phyloP scores from a whole-genome alignment of 202 grass and related monocot genomes.

The Alloteropsis angusta region DNA sequence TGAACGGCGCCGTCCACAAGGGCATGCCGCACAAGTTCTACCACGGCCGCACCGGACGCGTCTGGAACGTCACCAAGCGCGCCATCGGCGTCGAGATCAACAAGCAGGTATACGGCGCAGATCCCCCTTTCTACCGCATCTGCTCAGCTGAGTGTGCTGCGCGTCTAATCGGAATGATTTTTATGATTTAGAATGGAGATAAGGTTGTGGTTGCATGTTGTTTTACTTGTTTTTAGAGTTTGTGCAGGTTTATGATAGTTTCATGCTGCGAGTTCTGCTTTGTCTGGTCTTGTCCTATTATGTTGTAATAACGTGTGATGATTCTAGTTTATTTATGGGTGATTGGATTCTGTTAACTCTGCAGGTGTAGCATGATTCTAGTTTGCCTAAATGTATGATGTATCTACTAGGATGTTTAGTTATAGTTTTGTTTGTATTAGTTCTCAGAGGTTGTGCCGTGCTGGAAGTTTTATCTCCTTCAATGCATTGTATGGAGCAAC shows the following conservation, averaged over 20 bases:
- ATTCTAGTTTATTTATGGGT: neutral
- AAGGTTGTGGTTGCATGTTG: neutral
- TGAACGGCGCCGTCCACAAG: slow-evolving; percentile 88
- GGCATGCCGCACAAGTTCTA: slow-evolving; percentile 95
- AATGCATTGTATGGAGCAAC: neutral
- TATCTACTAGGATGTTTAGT: neutral
- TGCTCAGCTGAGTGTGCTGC: neutral
- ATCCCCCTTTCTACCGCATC: neutral
- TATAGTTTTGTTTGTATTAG: neutral
- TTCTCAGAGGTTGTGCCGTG: no score
- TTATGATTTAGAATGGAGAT: neutral
- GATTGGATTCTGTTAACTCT: neutral
- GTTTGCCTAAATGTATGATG: neutral
- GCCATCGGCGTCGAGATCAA: slow-evolving; percentile 91
- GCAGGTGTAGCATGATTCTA: neutral
- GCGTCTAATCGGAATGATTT: neutral
- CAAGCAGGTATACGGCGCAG: slow-evolving; percentile 51
- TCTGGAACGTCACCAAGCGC: slow-evolving; percentile 95
- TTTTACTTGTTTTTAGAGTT: neutral
- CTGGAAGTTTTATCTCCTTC: neutral
- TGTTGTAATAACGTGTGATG: neutral
- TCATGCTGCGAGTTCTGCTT: neutral
- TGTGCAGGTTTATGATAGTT: neutral
- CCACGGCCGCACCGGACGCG: slow-evolving; percentile 74
- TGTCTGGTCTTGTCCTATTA: neutral